These are phyloP conservation scores for Mycena floridula DNA, from an alignment of 768 basidiomycete genomes.

Conservation along the genomic window DNA sequence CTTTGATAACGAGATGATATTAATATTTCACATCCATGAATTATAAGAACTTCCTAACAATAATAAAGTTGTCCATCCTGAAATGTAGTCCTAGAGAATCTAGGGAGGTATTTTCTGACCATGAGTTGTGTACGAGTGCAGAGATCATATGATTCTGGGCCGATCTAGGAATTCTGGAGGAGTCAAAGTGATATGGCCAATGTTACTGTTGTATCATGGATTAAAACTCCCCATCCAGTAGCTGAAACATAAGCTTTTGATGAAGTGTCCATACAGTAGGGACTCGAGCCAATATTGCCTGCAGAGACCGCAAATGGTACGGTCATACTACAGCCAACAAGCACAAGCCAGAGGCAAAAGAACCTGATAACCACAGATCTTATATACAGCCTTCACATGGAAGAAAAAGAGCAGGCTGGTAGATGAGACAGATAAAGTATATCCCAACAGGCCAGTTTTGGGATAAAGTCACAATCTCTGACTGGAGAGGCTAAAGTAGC, in stretches of 20 bases:
- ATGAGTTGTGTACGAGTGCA: conserved; percentile 7
- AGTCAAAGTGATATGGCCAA: conserved; percentile 24
- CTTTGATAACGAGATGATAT: neutral
- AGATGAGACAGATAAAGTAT: conserved; percentile 14
- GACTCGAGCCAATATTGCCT: conserved; percentile 14
- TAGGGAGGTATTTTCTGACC: conserved; percentile 19
- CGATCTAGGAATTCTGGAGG: conserved; percentile 6
- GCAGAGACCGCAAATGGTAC: conserved; percentile 18
- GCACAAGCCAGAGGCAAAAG: conserved; percentile 22
- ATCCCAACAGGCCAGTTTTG: conserved; percentile 1
- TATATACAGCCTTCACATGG: conserved; percentile 21
- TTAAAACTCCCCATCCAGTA: conserved; percentile 12
- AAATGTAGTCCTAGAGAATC: conserved; percentile 18
- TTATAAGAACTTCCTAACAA: conserved; percentile 16
- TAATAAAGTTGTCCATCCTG: conserved; percentile 26
- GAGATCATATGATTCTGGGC: conserved; percentile 3
- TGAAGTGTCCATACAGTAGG: conserved; percentile 16
- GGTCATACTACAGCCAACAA: conserved; percentile 18
- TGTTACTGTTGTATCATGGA: conserved; percentile 25
- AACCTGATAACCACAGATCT: conserved; percentile 17
- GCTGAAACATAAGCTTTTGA: conserved; percentile 11
- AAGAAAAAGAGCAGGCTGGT: conserved; percentile 23
- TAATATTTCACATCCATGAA: neutral
- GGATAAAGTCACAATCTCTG: neutral
- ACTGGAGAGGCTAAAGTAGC: neutral